Evolutionary conservation across 345 rosid species (phyloP).

Genomic region (Gossypium longicalyx): DNA sequence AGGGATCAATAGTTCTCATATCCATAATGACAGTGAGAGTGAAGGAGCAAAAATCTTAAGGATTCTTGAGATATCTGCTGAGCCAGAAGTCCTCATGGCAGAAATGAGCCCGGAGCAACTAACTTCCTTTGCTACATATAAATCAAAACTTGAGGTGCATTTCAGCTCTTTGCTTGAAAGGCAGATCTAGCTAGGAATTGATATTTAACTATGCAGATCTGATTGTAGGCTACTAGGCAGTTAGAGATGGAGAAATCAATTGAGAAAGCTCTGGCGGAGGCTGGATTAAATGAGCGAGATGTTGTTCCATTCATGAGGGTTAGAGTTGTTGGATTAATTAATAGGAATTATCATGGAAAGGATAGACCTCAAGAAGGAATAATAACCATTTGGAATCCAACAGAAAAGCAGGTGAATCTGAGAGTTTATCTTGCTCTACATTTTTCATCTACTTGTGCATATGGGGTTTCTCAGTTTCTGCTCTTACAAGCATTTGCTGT

Average conservation of each 20-base stretch:
- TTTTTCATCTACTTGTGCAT: not conserved
- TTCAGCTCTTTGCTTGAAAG: constrained; percentile 17
- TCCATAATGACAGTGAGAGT: constrained; percentile 55
- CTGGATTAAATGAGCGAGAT: constrained; percentile 68
- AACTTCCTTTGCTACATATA: constrained; percentile 59
- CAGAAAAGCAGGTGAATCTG: constrained; percentile 67
- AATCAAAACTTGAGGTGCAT: constrained; percentile 69
- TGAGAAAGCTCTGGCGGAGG: constrained; percentile 60
- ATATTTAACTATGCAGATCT: constrained; percentile 23
- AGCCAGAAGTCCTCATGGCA: constrained; percentile 92
- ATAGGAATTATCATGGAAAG: constrained; percentile 31
- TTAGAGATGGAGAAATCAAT: constrained; percentile 58
- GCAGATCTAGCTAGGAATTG: constrained; percentile 10
- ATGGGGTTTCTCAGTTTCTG: not conserved
- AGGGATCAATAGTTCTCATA: constrained; percentile 32
- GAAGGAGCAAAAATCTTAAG: constrained; percentile 79
- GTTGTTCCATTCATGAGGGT: constrained; percentile 87
- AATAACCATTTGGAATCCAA: constrained; percentile 90
- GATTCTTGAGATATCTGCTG: constrained; percentile 76
- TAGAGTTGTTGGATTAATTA: constrained; percentile 69
- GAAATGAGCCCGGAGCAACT: constrained; percentile 88
- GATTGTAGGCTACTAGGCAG: constrained; percentile 59
- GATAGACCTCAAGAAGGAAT: constrained; percentile 55
- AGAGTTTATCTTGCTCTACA: constrained; percentile 7
- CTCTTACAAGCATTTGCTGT: not conserved